phyloP scores from a whole-genome alignment of 2,329 filamentous ascomycete genomes.

The Rosellinia necatrix region DNA sequence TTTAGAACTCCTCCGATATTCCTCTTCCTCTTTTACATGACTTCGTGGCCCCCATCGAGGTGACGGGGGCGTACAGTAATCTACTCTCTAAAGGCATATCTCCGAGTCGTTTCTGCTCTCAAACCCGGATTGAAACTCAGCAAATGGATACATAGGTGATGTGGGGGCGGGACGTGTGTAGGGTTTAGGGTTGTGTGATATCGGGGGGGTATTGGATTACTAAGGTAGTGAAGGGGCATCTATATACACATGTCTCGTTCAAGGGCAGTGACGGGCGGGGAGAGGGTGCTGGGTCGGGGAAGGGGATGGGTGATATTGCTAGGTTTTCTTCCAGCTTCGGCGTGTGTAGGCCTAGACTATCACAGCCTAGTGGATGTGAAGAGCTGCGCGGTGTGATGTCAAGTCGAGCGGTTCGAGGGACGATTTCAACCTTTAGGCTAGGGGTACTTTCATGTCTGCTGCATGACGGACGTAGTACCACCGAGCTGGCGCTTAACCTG shows the following conservation, averaged over 20 bases:
- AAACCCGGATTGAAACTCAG: slow-evolving; percentile 43
- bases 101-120: slow-evolving; percentile 40
- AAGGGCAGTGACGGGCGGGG: slow-evolving; percentile 20
- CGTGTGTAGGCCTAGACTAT: slow-evolving; percentile 32
- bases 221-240: slow-evolving; percentile 36
- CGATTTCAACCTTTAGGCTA: slow-evolving; percentile 21
- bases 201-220: slow-evolving; percentile 41
- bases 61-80: slow-evolving; percentile 42
- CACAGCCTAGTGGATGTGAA: slow-evolving; percentile 36
- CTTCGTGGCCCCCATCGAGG: slow-evolving; percentile 39
- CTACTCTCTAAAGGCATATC: slow-evolving; percentile 43
- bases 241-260: slow-evolving; percentile 42
- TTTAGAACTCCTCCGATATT: slow-evolving; percentile 33
- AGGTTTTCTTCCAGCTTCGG: slow-evolving; percentile 39
- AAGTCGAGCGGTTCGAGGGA: slow-evolving; percentile 25
- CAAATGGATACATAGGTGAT: slow-evolving; percentile 35
- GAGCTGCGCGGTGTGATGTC: slow-evolving; percentile 35
- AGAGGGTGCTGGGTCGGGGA: slow-evolving; percentile 20
- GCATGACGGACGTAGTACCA: slow-evolving; percentile 57
- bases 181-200: slow-evolving; percentile 35
- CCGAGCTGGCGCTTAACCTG: slow-evolving; percentile 91
- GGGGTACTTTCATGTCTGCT: slow-evolving; percentile 48
- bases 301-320: slow-evolving; percentile 29
- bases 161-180: slow-evolving; percentile 28
- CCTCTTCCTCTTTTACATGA: slow-evolving; percentile 42